phyloP scores from a whole-genome alignment of 352 stramenopile species.

The Globisporangium echinulatum region DNA sequence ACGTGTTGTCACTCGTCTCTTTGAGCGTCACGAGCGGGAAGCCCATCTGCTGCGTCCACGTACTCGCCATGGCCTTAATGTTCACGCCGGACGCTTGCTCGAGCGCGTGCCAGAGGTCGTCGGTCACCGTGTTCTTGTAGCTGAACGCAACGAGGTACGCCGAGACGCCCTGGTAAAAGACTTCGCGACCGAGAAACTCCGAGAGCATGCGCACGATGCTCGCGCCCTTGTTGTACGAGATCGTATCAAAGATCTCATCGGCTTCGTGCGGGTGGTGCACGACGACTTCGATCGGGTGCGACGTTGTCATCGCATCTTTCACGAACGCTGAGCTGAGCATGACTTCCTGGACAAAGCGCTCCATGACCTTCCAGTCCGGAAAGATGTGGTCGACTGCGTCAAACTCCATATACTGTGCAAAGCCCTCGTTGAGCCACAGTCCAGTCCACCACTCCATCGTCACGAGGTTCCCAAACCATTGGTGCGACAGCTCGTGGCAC shows the following conservation, averaged over 20 bases:
- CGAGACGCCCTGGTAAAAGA: constrained; percentile 82
- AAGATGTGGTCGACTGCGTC: constrained; percentile 91
- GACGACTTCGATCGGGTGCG: constrained; percentile 93
- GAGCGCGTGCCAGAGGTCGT: constrained; percentile 93
- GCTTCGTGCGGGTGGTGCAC: constrained; percentile 92
- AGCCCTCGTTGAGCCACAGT: constrained; percentile 98
- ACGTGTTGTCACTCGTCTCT: constrained; percentile 39
- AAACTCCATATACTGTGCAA: constrained; percentile 96
- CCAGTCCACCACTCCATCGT: constrained; percentile 97
- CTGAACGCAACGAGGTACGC: constrained; percentile 92
- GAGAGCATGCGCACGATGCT: constrained; percentile 71
- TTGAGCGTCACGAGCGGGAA: constrained; percentile 90
- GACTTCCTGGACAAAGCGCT: constrained; percentile 89
- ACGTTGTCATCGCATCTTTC: constrained; percentile 89
- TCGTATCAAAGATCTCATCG: constrained; percentile 97
- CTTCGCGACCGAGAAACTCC: constrained; percentile 58
- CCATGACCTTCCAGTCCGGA: constrained; percentile 93
- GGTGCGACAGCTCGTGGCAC: constrained; percentile 97
- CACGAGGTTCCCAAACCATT: constrained; percentile 97
- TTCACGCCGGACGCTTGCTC: constrained; percentile 87
- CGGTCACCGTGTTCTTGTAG: constrained; percentile 95
- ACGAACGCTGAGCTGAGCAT: constrained; percentile 77
- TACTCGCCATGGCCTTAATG: constrained; percentile 89
- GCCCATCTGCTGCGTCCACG: constrained; percentile 93
- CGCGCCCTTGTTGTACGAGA: constrained; percentile 93